phyloP scores from a whole-genome alignment of 1,284 basidiomycete genomes.

The Irpex rosettiformis region DNA sequence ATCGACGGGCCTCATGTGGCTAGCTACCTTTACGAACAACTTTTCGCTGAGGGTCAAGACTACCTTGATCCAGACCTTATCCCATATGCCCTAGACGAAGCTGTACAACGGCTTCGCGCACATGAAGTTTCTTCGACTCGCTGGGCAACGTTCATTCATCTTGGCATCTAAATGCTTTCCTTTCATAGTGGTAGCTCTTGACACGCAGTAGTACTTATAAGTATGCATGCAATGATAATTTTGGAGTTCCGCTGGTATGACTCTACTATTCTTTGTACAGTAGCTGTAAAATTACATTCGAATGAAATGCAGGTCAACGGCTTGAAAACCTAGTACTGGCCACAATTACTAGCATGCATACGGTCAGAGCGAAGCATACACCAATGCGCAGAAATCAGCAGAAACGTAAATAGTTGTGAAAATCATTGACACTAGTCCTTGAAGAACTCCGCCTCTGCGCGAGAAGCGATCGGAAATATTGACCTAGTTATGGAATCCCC shows the following conservation, averaged over 20 bases:
- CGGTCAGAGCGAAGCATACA: too few species aligned
- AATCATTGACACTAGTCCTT: background rate
- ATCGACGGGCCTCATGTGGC: background rate
- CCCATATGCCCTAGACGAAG: background rate
- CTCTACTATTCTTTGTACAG: too few species aligned
- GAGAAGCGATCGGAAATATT: background rate
- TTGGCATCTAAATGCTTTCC: background rate
- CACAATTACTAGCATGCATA: too few species aligned
- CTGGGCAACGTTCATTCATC: conserved; percentile 1
- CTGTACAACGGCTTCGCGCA: background rate
- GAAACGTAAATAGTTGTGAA: background rate
- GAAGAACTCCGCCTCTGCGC: background rate
- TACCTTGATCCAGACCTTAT: background rate
- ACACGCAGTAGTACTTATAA: too few species aligned
- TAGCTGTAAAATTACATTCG: too few species aligned
- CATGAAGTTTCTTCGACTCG: background rate
- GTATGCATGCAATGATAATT: too few species aligned
- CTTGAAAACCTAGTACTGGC: too few species aligned
- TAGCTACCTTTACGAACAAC: background rate
- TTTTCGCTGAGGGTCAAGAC: background rate
- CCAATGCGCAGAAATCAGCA: too few species aligned
- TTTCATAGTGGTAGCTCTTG: background rate
- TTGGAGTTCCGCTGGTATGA: too few species aligned
- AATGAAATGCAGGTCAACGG: too few species aligned
- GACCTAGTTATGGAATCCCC: background rate